A percentile compares a stretch with the other conserved stretches of the same genome.
Evolutionary conservation across 2,329 filamentous ascomycete species (phyloP).

Genomic region (Coniochaeta ligniaria): DNA sequence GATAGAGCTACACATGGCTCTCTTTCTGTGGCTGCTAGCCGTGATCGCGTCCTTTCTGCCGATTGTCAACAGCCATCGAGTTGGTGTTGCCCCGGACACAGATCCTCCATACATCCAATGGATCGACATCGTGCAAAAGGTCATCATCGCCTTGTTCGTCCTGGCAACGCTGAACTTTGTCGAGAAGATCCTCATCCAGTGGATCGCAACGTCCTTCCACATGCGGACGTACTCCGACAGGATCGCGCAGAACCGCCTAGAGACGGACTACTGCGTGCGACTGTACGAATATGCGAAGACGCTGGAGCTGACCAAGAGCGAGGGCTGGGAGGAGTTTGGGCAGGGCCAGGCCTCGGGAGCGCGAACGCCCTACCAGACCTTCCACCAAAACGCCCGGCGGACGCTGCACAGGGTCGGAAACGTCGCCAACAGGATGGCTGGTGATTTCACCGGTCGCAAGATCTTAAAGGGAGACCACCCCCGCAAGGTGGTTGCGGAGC

Average conservation of each 20-base stretch:
- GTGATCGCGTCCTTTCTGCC: slow-evolving; percentile 81
- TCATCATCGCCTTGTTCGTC: slow-evolving; percentile 80
- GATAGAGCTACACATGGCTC: slow-evolving; percentile 74
- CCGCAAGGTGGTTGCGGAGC: slow-evolving; percentile 72
- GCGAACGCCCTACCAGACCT: slow-evolving; percentile 66
- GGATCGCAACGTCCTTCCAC: slow-evolving; percentile 92
- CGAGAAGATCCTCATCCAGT: slow-evolving; percentile 90
- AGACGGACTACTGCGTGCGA: slow-evolving; percentile 51
- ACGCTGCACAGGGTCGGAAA: slow-evolving; percentile 77
- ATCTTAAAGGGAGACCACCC: slow-evolving; percentile 65
- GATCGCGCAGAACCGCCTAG: slow-evolving; percentile 80
- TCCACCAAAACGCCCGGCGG: slow-evolving; percentile 68
- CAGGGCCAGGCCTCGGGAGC: slow-evolving; percentile 42
- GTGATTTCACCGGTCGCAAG: slow-evolving; percentile 80
- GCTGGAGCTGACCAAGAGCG: slow-evolving; percentile 49
- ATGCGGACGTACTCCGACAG: slow-evolving; percentile 82
- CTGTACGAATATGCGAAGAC: slow-evolving; percentile 69
- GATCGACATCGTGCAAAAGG: slow-evolving; percentile 75
- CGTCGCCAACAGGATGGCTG: slow-evolving; percentile 77
- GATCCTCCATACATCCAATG: slow-evolving; percentile 52
- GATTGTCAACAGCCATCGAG: slow-evolving; percentile 59
- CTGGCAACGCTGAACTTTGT: slow-evolving; percentile 72
- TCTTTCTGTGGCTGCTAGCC: slow-evolving; percentile 90
- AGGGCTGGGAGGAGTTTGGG: slow-evolving; percentile 35
- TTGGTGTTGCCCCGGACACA: slow-evolving; percentile 22